Conservation (phyloP, 495 filamentous ascomycete species). For the Podospora pseudocomata region DNA sequence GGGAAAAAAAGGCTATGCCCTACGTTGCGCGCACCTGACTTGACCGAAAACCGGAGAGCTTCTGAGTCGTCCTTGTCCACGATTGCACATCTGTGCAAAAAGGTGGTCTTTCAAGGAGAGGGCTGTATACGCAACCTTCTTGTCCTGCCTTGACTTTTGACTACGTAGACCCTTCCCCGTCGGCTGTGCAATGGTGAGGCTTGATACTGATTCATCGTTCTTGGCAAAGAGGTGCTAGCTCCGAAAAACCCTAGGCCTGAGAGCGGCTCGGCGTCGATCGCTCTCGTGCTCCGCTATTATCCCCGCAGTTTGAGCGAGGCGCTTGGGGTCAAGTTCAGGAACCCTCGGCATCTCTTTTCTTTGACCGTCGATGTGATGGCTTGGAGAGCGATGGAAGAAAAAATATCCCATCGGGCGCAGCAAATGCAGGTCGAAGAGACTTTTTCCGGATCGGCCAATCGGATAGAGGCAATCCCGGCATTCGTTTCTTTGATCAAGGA, state of each 20-base stretch:
- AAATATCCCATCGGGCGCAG: not conserved
- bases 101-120: not conserved
- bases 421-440: not conserved
- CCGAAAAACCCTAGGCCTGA: not conserved
- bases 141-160: constrained; percentile 2
- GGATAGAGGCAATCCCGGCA: not conserved
- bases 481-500: not conserved
- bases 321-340: not conserved
- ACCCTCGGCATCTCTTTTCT: constrained; percentile 1
- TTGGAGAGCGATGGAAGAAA: not conserved
- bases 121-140: not conserved
- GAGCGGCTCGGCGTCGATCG: not conserved
- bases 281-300: not conserved
- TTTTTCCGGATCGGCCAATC: not conserved
- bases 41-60: not conserved
- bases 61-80: not conserved
- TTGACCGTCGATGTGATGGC: not conserved
- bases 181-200: not conserved
- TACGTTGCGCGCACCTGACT: not conserved
- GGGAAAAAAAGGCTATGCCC: not conserved
- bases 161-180: not conserved
- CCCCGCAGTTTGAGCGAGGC: not conserved
- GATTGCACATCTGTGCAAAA: constrained; percentile 2
- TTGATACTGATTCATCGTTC: not conserved
- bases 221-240: constrained; percentile 1